Evolutionary conservation across 768 basidiomycete species (phyloP), one percentile per base, ranked within the genome.

Genomic region (Pleurotus cornucopiae): DNA sequence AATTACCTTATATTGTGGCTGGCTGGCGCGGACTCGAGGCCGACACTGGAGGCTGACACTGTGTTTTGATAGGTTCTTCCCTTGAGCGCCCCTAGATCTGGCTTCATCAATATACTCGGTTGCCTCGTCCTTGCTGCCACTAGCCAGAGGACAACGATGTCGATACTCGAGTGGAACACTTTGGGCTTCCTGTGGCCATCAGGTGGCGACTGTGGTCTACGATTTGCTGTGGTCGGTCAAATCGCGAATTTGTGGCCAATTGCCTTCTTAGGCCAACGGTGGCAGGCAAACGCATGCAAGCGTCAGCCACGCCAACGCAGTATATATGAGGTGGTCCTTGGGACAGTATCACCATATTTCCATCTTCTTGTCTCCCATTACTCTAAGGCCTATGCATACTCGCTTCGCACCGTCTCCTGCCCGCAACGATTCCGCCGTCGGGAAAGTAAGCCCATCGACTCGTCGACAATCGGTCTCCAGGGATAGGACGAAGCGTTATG

Each of bases 401-500:
- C 39, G 23, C 18, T 53, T 26, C 51, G n/a, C 51, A 53, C 51
- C 23, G 16, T 26, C n/a, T 13, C 14, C 38, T 25, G n/a, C 21
- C 26, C 34, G 30, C 30, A 9, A 53, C 41, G 39, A 30, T 44
- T 44, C 41, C 48, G 37, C 21, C 12, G 48, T 26, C 14, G 20
- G 48, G 11, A 26, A n/a, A 37, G 20, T 21, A 18, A 21, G 39
- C 39, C 18, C 51, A 37, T 53, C 51, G 46, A 18, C 46, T 26
- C 41, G 41, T 44, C 20, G 13, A 40, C 6, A 18, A 23, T 41
- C 21, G 9, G 13, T 20, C 37, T 20, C 9, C 51, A 53, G 39
- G 11, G 39, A 53, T 30, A 53, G 51, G 39, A 20, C 14, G 51
- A 53, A 53, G 23, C 51, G 51, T 21, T 53, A 53, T 53, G 51